A percentile compares a stretch with the other conserved stretches of the same genome.
phyloP scores from a whole-genome alignment of 768 basidiomycete genomes.

The Boletus eberwhitei region DNA sequence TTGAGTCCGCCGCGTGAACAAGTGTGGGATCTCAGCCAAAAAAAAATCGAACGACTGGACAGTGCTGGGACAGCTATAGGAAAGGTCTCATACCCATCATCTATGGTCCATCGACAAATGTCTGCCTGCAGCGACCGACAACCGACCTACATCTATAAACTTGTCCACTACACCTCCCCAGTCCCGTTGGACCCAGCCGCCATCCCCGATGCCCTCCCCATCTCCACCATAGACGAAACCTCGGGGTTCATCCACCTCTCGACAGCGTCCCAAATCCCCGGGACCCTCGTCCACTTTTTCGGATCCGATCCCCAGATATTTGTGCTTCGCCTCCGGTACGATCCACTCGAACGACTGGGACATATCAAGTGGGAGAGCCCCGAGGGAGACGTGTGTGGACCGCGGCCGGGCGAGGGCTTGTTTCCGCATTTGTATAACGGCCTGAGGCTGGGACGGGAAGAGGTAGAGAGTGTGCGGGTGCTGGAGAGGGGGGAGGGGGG shows the following conservation, averaged over 20 bases:
- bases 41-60: neutral
- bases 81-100: neutral
- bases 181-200: conserved; percentile 31
- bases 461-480: conserved; percentile 41
- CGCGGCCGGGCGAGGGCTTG: conserved; percentile 41
- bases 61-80: too few relatives aligned
- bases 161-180: conserved; percentile 43
- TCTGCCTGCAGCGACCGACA: neutral
- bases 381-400: conserved; percentile 38
- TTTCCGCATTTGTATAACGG: conserved; percentile 57
- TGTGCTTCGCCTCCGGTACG: conserved; percentile 44
- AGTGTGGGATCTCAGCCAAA: neutral
- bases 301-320: conserved; percentile 35
- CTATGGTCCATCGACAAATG: conserved; percentile 2
- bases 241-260: conserved; percentile 57
- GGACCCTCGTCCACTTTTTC: conserved; percentile 49
- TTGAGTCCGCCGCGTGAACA: neutral
- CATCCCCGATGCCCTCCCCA: conserved; percentile 45
- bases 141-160: conserved; percentile 62
- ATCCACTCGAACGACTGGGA: conserved; percentile 29
- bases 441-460: conserved; percentile 39
- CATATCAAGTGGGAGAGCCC: conserved; percentile 51
- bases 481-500: conserved; percentile 23
- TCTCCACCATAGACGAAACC: conserved; percentile 45
- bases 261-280: conserved; percentile 46